Evolutionary conservation across 2,329 filamentous ascomycete genomes (phyloP), one percentile per base, ranked within the genome.

Genomic region (Beauveria bassiana): DNA sequence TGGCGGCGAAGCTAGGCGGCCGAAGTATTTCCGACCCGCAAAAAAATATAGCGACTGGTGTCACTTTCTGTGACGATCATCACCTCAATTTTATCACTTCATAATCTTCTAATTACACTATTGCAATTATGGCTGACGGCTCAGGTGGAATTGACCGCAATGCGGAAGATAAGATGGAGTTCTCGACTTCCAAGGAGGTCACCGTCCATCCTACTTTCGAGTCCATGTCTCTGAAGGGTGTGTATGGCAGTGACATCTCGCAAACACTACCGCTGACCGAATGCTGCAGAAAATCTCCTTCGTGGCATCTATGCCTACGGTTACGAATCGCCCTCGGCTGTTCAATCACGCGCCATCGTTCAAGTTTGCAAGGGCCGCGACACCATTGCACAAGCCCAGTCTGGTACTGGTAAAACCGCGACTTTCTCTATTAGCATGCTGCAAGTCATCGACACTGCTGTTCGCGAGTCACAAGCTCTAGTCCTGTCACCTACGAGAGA

Each of bases 361-460:
- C 95, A 98, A 78, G 90, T 99, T 71, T 99, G 95, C 86, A 98
- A 98, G 78, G 95, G 95, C 66, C 91, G 95, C 77, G 95, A 99
- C 76, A 98, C 95, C 65, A 99, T 99, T 72, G 95, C 95, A 20
- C 95, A 99, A 74, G 95, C 95, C 22, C 95, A 98, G 77, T 97
- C 93, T 51, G 93, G 93, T 77, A 97, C 93, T 59, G 93, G 93
- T 81, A 97, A 97, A 81, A 97, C 93, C 3, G 93, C 93, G 38
- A 97, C 93, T 42, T 97, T 97, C 77, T 93, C 92, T 55, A 96
- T 97, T 77, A 95, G 90, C 74, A 96, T 96, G 79, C 87, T 97
- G 53, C 93, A 97, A 74, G 90, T 96, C 70, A 96, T 97, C 77
- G 92, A 96, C 73, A 96, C 93, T 8, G 91, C 90, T 46, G 88